phyloP scores from a whole-genome alignment of 805 yeast species.

The Kodamaea lidongshanica region DNA sequence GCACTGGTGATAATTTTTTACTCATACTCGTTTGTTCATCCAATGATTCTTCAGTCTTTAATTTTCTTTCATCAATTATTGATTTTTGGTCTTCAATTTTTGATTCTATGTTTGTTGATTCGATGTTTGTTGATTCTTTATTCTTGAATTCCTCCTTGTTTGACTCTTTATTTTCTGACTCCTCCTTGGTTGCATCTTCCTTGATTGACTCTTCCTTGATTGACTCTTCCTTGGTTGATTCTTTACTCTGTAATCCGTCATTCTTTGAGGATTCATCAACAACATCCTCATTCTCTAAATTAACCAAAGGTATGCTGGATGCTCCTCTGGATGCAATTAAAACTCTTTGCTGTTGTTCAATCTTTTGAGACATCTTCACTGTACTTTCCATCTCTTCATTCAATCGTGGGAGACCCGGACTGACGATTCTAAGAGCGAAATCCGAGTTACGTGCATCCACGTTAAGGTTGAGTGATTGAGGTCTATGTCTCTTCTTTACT shows the following conservation, averaged over 20 bases:
- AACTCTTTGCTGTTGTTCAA: slow-evolving; percentile 27
- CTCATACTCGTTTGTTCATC: not conserved
- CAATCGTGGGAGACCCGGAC: slow-evolving; percentile 29
- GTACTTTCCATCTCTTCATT: slow-evolving; percentile 28
- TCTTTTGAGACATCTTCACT: slow-evolving; percentile 25
- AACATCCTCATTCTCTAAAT: slow-evolving; percentile 1
- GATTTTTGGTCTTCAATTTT: not conserved
- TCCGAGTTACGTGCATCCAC: slow-evolving; percentile 13
- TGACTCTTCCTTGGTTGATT: not conserved
- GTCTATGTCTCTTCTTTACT: slow-evolving; percentile 15
- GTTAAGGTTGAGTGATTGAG: slow-evolving; percentile 15
- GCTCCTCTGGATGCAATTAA: slow-evolving; percentile 25
- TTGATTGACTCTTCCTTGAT: not conserved
- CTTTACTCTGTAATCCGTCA: not conserved
- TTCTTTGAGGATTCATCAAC: too few species aligned
- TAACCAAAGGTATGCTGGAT: slow-evolving; percentile 2
- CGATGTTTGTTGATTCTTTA: not conserved
- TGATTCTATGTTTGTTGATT: slow-evolving; percentile 1
- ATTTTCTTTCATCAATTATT: too few species aligned
- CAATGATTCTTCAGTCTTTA: not conserved
- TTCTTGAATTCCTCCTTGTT: too few species aligned
- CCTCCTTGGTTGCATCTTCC: not conserved
- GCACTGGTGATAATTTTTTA: not conserved
- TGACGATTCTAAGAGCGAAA: slow-evolving; percentile 28
- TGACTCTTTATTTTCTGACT: not conserved